Conservation (phyloP, 306 rosid genomes). For the Pyrus betulifolia region DNA sequence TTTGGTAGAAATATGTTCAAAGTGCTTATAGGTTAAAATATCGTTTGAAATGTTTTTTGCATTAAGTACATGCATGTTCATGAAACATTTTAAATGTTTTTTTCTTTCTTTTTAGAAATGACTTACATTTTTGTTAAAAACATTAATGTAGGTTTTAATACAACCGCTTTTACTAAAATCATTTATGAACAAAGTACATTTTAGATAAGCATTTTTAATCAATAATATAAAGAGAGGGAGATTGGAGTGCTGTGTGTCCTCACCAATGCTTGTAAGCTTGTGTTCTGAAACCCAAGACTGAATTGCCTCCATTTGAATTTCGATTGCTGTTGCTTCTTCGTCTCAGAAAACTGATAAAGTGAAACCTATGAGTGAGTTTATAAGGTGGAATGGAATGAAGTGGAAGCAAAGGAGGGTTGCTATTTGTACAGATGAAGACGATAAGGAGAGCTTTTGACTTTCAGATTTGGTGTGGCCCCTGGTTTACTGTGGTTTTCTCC, state of each 20-base stretch:
- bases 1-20: no score
- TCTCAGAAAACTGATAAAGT: not conserved
- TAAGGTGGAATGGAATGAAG: not conserved
- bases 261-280: slow-evolving; percentile 77
- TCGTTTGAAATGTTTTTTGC: not conserved
- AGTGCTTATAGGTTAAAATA: no score
- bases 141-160: no score
- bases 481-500: slow-evolving; percentile 12
- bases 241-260: not conserved
- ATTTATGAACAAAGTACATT: no score
- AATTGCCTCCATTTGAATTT: slow-evolving; percentile 51
- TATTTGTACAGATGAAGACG: slow-evolving; percentile 13
- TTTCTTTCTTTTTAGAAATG: no score
- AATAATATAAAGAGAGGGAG: not conserved
- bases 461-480: slow-evolving; percentile 28
- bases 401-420: slow-evolving; percentile 14
- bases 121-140: no score
- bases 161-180: no score
- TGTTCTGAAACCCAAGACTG: slow-evolving; percentile 68
- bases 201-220: no score
- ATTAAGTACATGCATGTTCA: not conserved
- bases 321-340: not conserved
- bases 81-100: no score
- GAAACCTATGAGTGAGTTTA: not conserved
- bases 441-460: not conserved